A percentile compares a stretch with the other conserved stretches of the same genome.
These are phyloP conservation scores for Candida sanyaensis DNA, from an alignment of 1,139 yeast genomes.

Conservation along the genomic window DNA sequence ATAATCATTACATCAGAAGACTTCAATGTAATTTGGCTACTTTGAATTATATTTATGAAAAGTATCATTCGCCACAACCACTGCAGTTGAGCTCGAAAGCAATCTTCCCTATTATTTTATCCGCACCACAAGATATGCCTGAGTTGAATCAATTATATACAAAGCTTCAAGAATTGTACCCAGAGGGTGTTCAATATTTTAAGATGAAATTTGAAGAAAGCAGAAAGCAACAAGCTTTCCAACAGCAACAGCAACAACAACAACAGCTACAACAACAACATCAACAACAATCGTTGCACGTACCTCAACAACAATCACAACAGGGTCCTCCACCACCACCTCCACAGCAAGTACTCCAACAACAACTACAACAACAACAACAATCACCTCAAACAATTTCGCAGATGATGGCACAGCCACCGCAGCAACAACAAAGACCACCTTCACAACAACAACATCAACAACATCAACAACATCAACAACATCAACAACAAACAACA, in stretches of 20 bases:
- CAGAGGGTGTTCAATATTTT: conserved; percentile 53
- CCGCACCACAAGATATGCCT: conserved; percentile 59
- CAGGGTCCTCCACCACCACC: conserved; percentile 7
- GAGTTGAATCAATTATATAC: conserved; percentile 50
- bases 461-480: conserved; percentile 10
- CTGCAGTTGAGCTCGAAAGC: conserved; percentile 26
- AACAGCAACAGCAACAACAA: conserved; percentile 12
- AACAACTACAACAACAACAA: conserved; percentile 10
- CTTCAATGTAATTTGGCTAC: conserved; percentile 57
- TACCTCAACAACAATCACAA: conserved; percentile 12
- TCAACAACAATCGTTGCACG: conserved; percentile 13
- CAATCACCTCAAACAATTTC: conserved; percentile 4
- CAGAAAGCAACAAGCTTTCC: conserved; percentile 26
- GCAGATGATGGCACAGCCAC: conserved; percentile 7
- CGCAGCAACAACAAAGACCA: conserved; percentile 9
- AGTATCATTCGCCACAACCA: conserved; percentile 37
- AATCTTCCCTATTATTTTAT: conserved; percentile 52
- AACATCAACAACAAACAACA: conserved; percentile 7
- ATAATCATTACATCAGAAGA: conserved; percentile 52
- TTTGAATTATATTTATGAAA: conserved; percentile 53
- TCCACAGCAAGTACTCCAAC: conserved; percentile 8
- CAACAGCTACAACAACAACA: conserved; percentile 11
- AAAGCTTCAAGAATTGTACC: conserved; percentile 52
- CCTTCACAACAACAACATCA: conserved; percentile 8
- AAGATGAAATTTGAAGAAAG: conserved; percentile 48